Base-by-base conservation (phyloP, 257 asterid species). In the Parsonsia alboflavescens region DNA sequence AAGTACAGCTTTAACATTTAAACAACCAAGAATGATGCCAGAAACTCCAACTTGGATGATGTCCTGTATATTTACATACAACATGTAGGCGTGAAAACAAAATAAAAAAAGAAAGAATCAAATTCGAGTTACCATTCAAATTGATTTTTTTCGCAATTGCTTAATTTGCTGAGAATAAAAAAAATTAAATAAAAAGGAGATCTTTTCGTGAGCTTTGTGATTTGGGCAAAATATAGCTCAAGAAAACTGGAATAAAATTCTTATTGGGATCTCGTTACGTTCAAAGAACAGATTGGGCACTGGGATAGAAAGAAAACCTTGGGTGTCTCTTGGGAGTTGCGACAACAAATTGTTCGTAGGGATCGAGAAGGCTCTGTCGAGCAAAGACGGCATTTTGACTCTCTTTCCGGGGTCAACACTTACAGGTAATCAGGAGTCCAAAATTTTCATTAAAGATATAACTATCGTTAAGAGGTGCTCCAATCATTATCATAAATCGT, bases 281-380 rank as follows among this genome's bases (percentile, higher is more conserved):
- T 30, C 44, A 12, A 1, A 8, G 21, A 61, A 13, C 12, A 15
- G 39, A 26, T 24, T 52, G 44, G 17, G 12, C 2, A 10, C 2
- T 4, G 75, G 28, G 64, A 41, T 71, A 6, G 39, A 33, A 33
- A 33, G 39, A 1, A 19, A 26, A 50, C 1, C 15, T 45, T 30
- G 61, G 13, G 24, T 70, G 62, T 6, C 11, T 21, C 6, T 21
- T 70, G 76, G 10, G 42, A 58, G 2, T 21, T 70, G 76, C 17
- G 42, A 58, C 2, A 54, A 63, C 24, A 17, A 36, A 36, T 63
- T 63, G 59, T 63, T 81, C 59, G 83, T 11, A 49, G 61, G 42
- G 74, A 78, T 83, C 82, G 80, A 80, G 89, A 83, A 80, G 84
- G 80, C 72, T 83, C 88, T 48, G 80, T 83, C 75, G 76, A 69